Conservation (phyloP, 2,329 filamentous ascomycete species). For the Rugonectria rugulosa region DNA sequence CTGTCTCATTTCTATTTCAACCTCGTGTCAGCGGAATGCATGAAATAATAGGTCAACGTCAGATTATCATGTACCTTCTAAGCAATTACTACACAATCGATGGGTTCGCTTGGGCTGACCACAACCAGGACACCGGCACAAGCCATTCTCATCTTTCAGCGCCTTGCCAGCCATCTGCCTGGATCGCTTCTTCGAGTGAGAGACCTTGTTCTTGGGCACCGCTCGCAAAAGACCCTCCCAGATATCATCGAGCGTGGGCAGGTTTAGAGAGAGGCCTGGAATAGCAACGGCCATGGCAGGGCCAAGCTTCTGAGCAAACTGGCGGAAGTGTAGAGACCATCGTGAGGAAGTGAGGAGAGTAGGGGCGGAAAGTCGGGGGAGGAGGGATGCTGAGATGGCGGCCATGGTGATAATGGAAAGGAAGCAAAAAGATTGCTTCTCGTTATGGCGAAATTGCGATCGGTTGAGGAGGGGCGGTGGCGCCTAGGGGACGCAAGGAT, state of each 20-base stretch:
- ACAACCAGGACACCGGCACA: conserved; percentile 91
- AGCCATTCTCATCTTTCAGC: conserved; percentile 84
- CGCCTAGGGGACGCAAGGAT: not conserved
- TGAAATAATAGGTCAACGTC: no score
- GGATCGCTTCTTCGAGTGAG: conserved; percentile 92
- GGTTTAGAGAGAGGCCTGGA: conserved; percentile 64
- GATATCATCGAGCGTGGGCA: conserved; percentile 73
- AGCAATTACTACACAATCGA: conserved; percentile 85
- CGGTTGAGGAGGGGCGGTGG: conserved; percentile 8
- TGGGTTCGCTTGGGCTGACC: conserved; percentile 89
- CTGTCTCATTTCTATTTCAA: conserved; percentile 52
- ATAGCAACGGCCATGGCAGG: conserved; percentile 64
- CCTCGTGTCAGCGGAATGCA: no score
- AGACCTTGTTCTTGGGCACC: conserved; percentile 98
- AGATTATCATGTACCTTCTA: conserved; percentile 69
- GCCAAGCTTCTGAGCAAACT: conserved; percentile 57
- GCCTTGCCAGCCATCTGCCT: conserved; percentile 96
- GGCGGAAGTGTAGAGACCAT: conserved; percentile 54
- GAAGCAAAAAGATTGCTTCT: conserved; percentile 18
- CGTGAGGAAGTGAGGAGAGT: conserved; percentile 51
- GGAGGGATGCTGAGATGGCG: conserved; percentile 53
- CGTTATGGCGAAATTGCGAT: conserved; percentile 18
- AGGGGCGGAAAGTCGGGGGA: conserved; percentile 61
- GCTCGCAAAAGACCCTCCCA: conserved; percentile 94
- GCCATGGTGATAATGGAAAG: conserved; percentile 52